Percentiles rank a stretch among this genome's conserved stretches.
phyloP scores from a whole-genome alignment of 2,329 filamentous ascomycete species.

The Xylaria sp. region DNA sequence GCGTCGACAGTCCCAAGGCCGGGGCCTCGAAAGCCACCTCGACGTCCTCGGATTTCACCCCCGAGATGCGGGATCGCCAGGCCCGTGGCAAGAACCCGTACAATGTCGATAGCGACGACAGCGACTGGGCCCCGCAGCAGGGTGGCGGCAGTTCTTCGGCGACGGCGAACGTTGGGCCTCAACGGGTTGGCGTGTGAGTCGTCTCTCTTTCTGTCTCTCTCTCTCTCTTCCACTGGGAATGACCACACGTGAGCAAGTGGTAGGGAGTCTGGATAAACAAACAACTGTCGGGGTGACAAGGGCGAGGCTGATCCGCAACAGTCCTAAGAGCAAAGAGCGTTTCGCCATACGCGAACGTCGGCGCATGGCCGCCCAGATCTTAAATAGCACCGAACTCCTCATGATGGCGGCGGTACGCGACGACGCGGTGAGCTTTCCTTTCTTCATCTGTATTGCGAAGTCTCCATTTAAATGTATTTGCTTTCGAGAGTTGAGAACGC shows the following conservation, averaged over 20 bases:
- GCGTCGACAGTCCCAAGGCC: slow-evolving; percentile 15
- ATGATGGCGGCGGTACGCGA: slow-evolving; percentile 67
- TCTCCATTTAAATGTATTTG: background rate
- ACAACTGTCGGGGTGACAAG: background rate
- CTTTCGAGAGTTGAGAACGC: background rate
- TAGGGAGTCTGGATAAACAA: background rate
- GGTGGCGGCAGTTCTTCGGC: background rate
- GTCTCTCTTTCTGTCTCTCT: background rate
- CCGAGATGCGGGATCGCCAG: slow-evolving; percentile 66
- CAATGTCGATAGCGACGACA: slow-evolving; percentile 44
- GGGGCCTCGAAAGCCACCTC: background rate
- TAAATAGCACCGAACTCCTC: slow-evolving; percentile 67
- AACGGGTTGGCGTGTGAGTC: slow-evolving; percentile 23
- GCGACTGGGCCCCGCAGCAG: slow-evolving; percentile 17
- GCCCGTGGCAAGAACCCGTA: slow-evolving; percentile 68
- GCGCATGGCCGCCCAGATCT: slow-evolving; percentile 62
- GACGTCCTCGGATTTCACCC: slow-evolving; percentile 52
- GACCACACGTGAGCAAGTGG: background rate
- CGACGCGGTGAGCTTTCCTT: slow-evolving; percentile 59
- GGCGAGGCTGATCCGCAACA: background rate
- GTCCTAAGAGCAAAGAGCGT: slow-evolving; percentile 44
- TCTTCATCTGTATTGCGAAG: background rate
- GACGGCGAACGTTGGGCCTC: background rate
- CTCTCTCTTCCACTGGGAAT: background rate
- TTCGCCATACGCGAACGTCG: slow-evolving; percentile 57